Evolutionary conservation across 495 filamentous ascomycete species (phyloP), one percentile per base, ranked within the genome.

Genomic region (Aspergillus kassunensis): DNA sequence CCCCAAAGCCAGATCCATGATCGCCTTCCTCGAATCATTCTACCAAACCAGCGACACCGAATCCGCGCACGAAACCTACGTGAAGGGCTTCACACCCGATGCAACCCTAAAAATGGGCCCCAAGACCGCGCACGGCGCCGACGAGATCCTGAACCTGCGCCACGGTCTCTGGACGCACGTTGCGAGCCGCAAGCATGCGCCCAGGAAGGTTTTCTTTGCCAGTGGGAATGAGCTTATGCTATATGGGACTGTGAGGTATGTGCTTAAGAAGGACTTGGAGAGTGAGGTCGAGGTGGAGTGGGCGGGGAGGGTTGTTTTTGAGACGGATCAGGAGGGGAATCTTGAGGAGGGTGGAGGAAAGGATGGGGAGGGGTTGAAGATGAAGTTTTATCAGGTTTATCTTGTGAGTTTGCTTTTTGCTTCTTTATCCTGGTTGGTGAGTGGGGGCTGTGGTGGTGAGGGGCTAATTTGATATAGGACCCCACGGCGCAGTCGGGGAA

Each of bases 381-480:
- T 85, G 79, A 68, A 63, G 51, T 81, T 80, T 57, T 86, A 86
- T 72, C 81, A 84, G 66, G 82, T 86, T 51, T 86, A 84, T 66
- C 63, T 86, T 66, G 82, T 83, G 37, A 33, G 48, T 73, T 42
- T 62, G 19, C 15, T 39, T 15, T 12, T 29, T 13, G 21, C 53
- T 42, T 24, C 21, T 27, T 51, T 21, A 59, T 56, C 60, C 20
- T 29, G 37, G 11, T 11, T 25, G n/a, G 0, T 50, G 37, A 44
- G 11, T 48, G 44, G 21, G 18, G 27, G 31, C 45, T 23, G 29
- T 25, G 3, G 8, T 20, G 36, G 30, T 24, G 11, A 49, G 24
- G 20, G 21, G 39, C 15, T 27, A 33, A 42, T n/a, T 27, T 18
- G 29, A n/a, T 11, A 35, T 61, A 73, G 70, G 70, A 71, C 64